Evolutionary conservation across 805 yeast genomes (phyloP).

Genomic region (Lachancea meyersii): DNA sequence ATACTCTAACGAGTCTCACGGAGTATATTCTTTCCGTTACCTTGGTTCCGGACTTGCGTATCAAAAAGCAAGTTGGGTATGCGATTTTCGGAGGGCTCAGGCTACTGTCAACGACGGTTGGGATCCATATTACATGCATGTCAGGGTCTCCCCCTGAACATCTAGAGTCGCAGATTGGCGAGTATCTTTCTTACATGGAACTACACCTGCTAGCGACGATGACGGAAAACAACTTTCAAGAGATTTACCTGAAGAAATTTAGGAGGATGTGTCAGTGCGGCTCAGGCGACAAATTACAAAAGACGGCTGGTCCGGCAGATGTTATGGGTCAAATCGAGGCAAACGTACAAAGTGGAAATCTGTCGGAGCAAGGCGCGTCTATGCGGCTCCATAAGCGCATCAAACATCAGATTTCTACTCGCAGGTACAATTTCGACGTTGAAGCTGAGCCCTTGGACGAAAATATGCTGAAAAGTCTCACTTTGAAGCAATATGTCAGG

Average conservation of each 20-base stretch:
- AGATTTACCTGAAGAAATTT: constrained; percentile 35
- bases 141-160: constrained; percentile 42
- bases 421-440: constrained; percentile 38
- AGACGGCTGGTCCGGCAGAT: constrained; percentile 32
- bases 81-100: constrained; percentile 53
- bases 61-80: constrained; percentile 56
- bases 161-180: constrained; percentile 43
- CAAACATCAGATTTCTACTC: constrained; percentile 46
- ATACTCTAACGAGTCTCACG: constrained; percentile 41
- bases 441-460: constrained; percentile 34
- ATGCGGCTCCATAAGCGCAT: constrained; percentile 41
- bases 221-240: constrained; percentile 35
- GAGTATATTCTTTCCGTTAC: constrained; percentile 42
- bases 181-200: constrained; percentile 41
- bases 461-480: constrained; percentile 29
- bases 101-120: constrained; percentile 45
- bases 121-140: constrained; percentile 52
- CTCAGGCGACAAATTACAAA: constrained; percentile 9
- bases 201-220: constrained; percentile 21
- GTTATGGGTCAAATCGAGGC: constrained; percentile 32
- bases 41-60: constrained; percentile 44
- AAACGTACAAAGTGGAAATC: constrained; percentile 33
- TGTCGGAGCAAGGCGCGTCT: constrained; percentile 15
- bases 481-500: constrained; percentile 29
- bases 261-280: constrained; percentile 20